phyloP scores from a whole-genome alignment of 768 basidiomycete genomes.

The Calocybe cyanea region DNA sequence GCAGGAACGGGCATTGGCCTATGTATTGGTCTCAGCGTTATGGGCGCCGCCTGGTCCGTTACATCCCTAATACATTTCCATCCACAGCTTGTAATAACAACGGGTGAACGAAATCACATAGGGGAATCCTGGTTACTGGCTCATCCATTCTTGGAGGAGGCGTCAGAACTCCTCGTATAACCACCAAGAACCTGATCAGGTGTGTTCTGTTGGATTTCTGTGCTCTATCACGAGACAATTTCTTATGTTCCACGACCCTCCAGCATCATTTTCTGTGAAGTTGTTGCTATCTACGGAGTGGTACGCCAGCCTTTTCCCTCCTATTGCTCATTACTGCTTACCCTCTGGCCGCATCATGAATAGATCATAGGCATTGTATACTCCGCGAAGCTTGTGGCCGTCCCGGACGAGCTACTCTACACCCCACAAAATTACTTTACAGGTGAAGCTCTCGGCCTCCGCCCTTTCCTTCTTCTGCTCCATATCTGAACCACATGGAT shows the following conservation, averaged over 20 bases:
- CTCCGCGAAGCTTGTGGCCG: constrained; percentile 68
- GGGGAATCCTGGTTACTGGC: constrained; percentile 98
- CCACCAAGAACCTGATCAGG: constrained; percentile 98
- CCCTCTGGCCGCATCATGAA: too few relatives aligned
- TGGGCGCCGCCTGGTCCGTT: constrained; percentile 92
- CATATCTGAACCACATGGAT: neutral
- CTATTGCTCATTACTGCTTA: too few relatives aligned
- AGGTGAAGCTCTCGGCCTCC: constrained; percentile 36
- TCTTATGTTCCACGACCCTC: neutral
- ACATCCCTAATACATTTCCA: constrained; percentile 6
- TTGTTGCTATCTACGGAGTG: constrained; percentile 97
- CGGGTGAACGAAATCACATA: constrained; percentile 28
- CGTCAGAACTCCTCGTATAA: constrained; percentile 88
- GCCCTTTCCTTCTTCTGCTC: neutral
- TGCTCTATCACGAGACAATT: neutral
- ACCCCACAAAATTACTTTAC: constrained; percentile 91
- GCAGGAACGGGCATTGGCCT: constrained; percentile 87
- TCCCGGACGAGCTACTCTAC: constrained; percentile 69
- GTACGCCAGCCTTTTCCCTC: constrained; percentile 40
- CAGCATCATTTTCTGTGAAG: constrained; percentile 99
- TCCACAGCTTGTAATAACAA: constrained; percentile 3
- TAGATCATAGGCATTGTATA: constrained; percentile 97
- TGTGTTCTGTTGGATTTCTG: constrained; percentile 32
- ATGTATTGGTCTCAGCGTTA: constrained; percentile 89
- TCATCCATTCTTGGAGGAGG: constrained; percentile 96